These are phyloP conservation scores for Blastobotrys malaysiensis DNA, from an alignment of 1,139 yeast species.

Conservation along the genomic window DNA sequence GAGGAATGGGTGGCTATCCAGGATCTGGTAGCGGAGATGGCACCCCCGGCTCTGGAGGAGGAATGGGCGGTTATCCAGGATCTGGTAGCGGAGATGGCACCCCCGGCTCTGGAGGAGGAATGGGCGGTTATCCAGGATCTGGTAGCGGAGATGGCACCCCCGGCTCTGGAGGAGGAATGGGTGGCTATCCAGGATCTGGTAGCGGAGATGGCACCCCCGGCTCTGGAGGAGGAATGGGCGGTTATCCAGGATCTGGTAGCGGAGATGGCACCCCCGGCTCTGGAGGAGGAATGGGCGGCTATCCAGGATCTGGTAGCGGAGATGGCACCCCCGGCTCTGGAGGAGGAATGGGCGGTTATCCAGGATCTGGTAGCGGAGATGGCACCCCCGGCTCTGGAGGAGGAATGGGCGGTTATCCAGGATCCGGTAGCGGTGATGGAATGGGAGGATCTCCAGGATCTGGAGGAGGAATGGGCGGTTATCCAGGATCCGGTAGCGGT, in stretches of 20 bases:
- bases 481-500: slow-evolving; percentile 14
- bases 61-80: neutral
- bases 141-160: neutral
- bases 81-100: slow-evolving; percentile 2
- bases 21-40: neutral
- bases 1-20: neutral
- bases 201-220: slow-evolving; percentile 9
- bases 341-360: slow-evolving; percentile 9
- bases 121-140: neutral
- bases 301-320: slow-evolving; percentile 14
- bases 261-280: slow-evolving; percentile 13
- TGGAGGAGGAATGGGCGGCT: slow-evolving; percentile 15
- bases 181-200: slow-evolving; percentile 1
- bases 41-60: neutral
- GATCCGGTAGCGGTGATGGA: slow-evolving; percentile 12
- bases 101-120: too few species aligned
- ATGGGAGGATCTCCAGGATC: slow-evolving; percentile 5
- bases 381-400: slow-evolving; percentile 15
- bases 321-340: slow-evolving; percentile 7
- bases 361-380: slow-evolving; percentile 13
- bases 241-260: slow-evolving; percentile 5
- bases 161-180: neutral
- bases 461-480: slow-evolving; percentile 6
- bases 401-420: slow-evolving; percentile 14
- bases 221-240: neutral